Conservation (phyloP, 345 rosid species). For the Orychophragmus violaceus region DNA sequence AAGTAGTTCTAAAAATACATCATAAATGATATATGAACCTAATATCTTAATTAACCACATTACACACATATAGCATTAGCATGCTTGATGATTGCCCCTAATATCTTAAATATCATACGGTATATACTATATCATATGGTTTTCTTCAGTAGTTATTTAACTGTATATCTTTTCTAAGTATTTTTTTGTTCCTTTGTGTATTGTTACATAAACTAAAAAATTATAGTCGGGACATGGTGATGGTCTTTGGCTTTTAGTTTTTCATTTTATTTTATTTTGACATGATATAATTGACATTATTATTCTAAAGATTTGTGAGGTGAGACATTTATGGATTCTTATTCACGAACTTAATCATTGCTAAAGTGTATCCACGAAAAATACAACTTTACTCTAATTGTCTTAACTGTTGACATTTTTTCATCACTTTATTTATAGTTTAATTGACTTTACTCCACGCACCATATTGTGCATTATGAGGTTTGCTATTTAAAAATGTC, state of each 20-base stretch:
- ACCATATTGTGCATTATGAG: conserved; percentile 15
- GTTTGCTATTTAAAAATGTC: background rate
- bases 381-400: background rate
- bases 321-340: background rate
- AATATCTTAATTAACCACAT: background rate
- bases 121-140: background rate
- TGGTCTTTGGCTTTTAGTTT: background rate
- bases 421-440: background rate
- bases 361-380: background rate
- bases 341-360: background rate
- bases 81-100: conserved; percentile 10
- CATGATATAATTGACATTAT: background rate
- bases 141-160: background rate
- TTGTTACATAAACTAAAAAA: background rate
- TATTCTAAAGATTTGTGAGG: background rate
- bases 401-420: conserved; percentile 25
- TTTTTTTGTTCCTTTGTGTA: background rate
- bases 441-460: conserved; percentile 25
- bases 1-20: no score
- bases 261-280: background rate
- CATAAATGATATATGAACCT: background rate
- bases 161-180: background rate
- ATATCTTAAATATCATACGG: background rate
- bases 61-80: conserved; percentile 5
- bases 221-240: background rate